Conservation (phyloP, 305 asterid genomes). For the Rubia peregrina region DNA sequence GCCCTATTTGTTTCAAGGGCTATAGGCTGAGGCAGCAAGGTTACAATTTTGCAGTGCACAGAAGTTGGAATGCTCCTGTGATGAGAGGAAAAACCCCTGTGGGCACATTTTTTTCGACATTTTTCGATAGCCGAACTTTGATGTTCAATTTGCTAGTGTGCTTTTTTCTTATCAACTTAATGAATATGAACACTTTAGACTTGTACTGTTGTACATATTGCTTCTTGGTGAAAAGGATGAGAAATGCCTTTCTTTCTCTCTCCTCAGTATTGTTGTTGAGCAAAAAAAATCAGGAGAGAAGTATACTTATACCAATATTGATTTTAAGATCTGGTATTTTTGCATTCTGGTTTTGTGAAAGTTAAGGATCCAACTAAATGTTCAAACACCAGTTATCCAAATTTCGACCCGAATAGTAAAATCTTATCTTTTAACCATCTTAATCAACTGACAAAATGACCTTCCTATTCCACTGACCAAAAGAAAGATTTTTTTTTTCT, state of each 20-base stretch:
- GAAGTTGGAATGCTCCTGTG: not conserved
- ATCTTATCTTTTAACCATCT: too few species aligned
- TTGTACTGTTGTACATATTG: not conserved
- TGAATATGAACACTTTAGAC: not conserved
- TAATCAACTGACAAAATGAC: too few species aligned
- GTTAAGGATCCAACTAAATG: not conserved
- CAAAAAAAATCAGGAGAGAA: too few species aligned
- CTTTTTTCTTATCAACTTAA: not conserved
- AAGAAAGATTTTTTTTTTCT: too few species aligned
- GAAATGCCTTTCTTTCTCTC: not conserved
- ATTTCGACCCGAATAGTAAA: not conserved
- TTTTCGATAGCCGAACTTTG: not conserved
- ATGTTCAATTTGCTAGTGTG: not conserved
- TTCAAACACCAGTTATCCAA: not conserved
- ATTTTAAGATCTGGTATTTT: not conserved
- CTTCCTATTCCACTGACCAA: too few species aligned
- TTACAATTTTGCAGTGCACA: constrained; percentile 4
- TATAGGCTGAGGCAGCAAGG: not conserved
- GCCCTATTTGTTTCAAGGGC: not conserved
- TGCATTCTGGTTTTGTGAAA: not conserved
- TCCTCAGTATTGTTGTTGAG: not conserved
- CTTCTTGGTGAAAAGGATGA: not conserved
- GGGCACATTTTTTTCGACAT: not conserved
- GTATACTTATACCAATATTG: too few species aligned
- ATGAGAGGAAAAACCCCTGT: not conserved